These are phyloP conservation scores for Sisymbrium altissimum DNA, from an alignment of 345 rosid species.

Conservation along the genomic window DNA sequence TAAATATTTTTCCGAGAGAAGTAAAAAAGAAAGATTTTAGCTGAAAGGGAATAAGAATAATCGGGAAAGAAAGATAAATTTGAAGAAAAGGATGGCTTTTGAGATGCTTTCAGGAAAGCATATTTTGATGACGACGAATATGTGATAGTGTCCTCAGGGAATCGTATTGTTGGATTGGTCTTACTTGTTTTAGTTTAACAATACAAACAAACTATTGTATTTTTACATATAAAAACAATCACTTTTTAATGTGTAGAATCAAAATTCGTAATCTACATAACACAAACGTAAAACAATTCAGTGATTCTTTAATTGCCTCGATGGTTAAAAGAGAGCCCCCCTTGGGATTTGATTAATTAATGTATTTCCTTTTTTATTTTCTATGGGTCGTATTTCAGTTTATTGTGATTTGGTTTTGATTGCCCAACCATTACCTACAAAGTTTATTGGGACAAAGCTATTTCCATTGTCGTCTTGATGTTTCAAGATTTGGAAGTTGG, in stretches of 20 bases:
- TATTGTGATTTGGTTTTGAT: slow-evolving; percentile 19
- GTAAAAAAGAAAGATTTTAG: slow-evolving; percentile 2
- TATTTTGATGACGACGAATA: slow-evolving; percentile 20
- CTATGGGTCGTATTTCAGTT: slow-evolving; percentile 3
- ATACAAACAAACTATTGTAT: background rate
- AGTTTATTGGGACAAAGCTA: slow-evolving; percentile 1
- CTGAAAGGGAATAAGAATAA: slow-evolving; percentile 29
- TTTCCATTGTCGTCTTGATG: slow-evolving; percentile 1
- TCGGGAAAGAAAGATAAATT: background rate
- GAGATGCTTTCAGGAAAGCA: slow-evolving; percentile 18
- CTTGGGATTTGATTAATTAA: too few relatives aligned
- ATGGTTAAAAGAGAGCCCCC: background rate
- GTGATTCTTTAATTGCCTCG: background rate
- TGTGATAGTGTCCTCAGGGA: slow-evolving; percentile 1
- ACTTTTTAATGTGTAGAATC: background rate
- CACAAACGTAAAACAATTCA: background rate
- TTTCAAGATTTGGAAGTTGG: too few relatives aligned
- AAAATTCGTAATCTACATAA: background rate
- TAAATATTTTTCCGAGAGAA: slow-evolving; percentile 9
- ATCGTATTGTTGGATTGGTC: slow-evolving; percentile 22
- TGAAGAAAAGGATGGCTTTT: slow-evolving; percentile 9
- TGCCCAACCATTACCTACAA: slow-evolving; percentile 15
- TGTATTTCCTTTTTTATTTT: background rate
- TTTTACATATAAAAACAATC: background rate
- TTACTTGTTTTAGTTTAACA: background rate